phyloP scores from a whole-genome alignment of 2,329 filamentous ascomycete genomes.

The Aureobasidium sp. region DNA sequence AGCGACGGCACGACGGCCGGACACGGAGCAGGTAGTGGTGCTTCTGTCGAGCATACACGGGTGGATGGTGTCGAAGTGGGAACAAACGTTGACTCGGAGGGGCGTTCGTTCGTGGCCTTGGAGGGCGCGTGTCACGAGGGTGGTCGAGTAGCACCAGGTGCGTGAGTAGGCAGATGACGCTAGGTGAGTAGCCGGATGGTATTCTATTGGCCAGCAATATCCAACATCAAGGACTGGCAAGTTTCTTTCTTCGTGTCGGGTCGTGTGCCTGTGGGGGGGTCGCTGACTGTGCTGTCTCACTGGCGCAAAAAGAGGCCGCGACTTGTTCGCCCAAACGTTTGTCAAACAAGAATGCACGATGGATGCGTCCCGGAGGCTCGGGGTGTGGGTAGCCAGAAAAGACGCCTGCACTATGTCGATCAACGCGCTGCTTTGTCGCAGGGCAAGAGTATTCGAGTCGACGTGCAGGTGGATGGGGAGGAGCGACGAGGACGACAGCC shows the following conservation, averaged over 20 bases:
- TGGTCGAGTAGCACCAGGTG: conserved; percentile 13
- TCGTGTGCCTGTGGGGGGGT: not conserved
- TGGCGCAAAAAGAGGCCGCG: not conserved
- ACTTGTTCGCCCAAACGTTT: not conserved
- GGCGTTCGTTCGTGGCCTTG: not conserved
- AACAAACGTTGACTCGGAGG: not conserved
- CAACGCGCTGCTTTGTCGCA: not conserved
- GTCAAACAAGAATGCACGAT: conserved; percentile 5
- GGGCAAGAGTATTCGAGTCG: not conserved
- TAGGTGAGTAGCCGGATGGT: not conserved
- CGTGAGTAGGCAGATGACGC: conserved; percentile 6
- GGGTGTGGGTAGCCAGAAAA: conserved; percentile 4
- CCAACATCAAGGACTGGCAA: not conserved
- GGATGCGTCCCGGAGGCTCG: not conserved
- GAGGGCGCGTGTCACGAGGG: conserved; percentile 10
- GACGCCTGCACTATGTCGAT: not conserved
- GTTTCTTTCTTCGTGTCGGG: not conserved
- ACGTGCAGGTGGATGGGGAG: not conserved
- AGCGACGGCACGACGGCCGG: conserved; percentile 14
- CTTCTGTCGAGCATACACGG: conserved; percentile 8
- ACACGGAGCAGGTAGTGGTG: not conserved
- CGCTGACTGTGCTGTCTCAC: conserved; percentile 10
- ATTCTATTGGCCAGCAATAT: conserved; percentile 7
- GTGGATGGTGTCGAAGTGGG: not conserved
- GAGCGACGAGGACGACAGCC: not conserved